Evolutionary conservation across 2,329 filamentous ascomycete species (phyloP).

Genomic region (Pseudocercospora ulei): DNA sequence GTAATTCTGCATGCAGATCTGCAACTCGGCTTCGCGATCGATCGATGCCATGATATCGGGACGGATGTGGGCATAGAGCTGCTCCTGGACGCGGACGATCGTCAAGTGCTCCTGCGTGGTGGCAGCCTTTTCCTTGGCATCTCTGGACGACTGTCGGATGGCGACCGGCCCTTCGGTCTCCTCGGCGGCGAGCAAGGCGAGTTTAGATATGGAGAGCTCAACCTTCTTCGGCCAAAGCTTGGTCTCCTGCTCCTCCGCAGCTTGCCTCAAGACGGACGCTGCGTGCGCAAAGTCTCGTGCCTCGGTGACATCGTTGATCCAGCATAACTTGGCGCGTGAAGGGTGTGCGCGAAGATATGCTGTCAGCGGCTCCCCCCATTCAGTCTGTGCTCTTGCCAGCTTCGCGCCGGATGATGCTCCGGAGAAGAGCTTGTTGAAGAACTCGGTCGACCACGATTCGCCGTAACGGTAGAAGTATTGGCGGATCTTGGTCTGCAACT

Average conservation of each 20-base stretch:
- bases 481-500: constrained; percentile 40
- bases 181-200: constrained; percentile 56
- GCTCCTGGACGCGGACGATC: constrained; percentile 69
- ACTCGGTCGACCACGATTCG: constrained; percentile 60
- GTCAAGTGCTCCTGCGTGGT: constrained; percentile 48
- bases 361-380: constrained; percentile 60
- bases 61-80: constrained; percentile 60
- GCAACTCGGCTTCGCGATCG: constrained; percentile 66
- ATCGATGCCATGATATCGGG: constrained; percentile 61
- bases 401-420: constrained; percentile 49
- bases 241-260: constrained; percentile 62
- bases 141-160: constrained; percentile 9
- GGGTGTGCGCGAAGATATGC: constrained; percentile 64
- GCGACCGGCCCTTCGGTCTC: constrained; percentile 28
- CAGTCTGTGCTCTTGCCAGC: constrained; percentile 57
- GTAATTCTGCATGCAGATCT: constrained; percentile 63
- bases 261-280: constrained; percentile 57
- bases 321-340: constrained; percentile 67
- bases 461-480: constrained; percentile 55
- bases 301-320: constrained; percentile 83
- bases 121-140: constrained; percentile 7
- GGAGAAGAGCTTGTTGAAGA: constrained; percentile 68
- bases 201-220: constrained; percentile 78
- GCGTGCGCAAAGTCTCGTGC: constrained; percentile 68
- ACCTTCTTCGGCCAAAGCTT: constrained; percentile 90